Evolutionary conservation across 495 filamentous ascomycete genomes (phyloP), one percentile per base, ranked within the genome.

Genomic region (Aspergillus mulundensis): DNA sequence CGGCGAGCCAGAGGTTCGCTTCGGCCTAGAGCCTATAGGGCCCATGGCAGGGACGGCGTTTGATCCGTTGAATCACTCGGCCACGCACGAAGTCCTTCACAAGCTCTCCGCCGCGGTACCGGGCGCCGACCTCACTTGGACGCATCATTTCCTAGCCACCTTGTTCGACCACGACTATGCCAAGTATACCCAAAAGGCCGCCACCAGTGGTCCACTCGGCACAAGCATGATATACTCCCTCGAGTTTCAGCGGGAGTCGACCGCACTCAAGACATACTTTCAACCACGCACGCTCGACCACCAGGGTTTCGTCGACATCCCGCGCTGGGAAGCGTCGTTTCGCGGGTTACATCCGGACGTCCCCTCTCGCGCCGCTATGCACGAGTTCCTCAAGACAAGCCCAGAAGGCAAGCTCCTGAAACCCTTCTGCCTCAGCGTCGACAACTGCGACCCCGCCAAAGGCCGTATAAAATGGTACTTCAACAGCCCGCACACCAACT

Each of bases 351-450:
- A 46, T 10, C 52, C 41, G 7, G 30, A 54, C 8, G 10, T 10
- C 1, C 52, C 43, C 11, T 46, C 52, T 3, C 41, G 40, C 10
- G 14, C n/a, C 11, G 41, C 52, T 28, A 0, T 54, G 3, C 42
- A 47, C 14, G 52, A 54, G 15, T 54, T 54, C 42, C 21, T 54
- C 0, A 20, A 2, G 12, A 36, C 41, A 1, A 54, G 19, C n/a
- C 19, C 28, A 10, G 52, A 54, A 54, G 52, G 52, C 11, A 46
- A 54, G 14, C 42, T 54, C 14, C 20, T 54, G 3, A 39, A 46
- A 12, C 41, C 52, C 1, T 54, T 54, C 52, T 54, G 52, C n/a
- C 30, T 54, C 8, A 54, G 52, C n/a, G 52, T 54, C 20, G 52
- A 54, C 43, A 54, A 54, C 42, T 44, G 41, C 32, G 28, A 47